Evolutionary conservation across 345 rosid species (phyloP).

Genomic region (Brassica napus): DNA sequence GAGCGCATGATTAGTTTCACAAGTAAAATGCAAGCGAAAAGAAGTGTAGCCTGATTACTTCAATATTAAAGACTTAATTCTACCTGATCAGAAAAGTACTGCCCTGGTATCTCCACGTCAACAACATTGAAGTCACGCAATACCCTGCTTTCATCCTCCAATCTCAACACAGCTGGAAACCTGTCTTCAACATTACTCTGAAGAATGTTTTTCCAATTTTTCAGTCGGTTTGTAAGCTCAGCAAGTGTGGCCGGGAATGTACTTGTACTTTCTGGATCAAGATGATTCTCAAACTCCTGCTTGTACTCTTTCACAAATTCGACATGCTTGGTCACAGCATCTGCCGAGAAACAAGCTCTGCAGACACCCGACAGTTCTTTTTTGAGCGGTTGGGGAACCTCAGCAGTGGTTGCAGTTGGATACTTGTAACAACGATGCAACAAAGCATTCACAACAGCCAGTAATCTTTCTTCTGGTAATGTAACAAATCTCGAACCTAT

Average conservation of each 20-base stretch:
- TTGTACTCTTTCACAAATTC: slow-evolving; percentile 98
- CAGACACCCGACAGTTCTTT: slow-evolving; percentile 99
- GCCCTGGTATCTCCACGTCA: slow-evolving; percentile 99
- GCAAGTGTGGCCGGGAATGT: slow-evolving; percentile 95
- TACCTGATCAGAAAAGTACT: slow-evolving; percentile 96
- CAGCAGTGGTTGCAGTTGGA: slow-evolving; percentile 95
- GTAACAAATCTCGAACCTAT: slow-evolving; percentile 97
- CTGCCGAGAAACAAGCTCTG: slow-evolving; percentile 97
- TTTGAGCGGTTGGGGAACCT: slow-evolving; percentile 97
- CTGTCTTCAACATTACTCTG: slow-evolving; percentile 98
- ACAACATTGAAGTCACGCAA: slow-evolving; percentile 92
- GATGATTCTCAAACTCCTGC: slow-evolving; percentile 96
- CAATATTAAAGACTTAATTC: slow-evolving; percentile 6
- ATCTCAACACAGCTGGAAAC: slow-evolving; percentile 91
- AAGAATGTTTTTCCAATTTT: slow-evolving; percentile 96
- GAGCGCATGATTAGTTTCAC: slow-evolving; percentile 24
- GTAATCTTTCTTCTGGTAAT: slow-evolving; percentile 95
- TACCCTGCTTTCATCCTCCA: slow-evolving; percentile 96
- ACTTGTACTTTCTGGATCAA: slow-evolving; percentile 89
- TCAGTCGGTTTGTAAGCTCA: slow-evolving; percentile 82
- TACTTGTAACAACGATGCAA: slow-evolving; percentile 99
- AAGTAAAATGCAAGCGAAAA: slow-evolving; percentile 20
- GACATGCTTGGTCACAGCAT: slow-evolving; percentile 95
- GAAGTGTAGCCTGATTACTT: neutral
- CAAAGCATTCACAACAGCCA: slow-evolving; percentile 95